Evolutionary conservation across 345 rosid species (phyloP).

Genomic region (Populus simonii): DNA sequence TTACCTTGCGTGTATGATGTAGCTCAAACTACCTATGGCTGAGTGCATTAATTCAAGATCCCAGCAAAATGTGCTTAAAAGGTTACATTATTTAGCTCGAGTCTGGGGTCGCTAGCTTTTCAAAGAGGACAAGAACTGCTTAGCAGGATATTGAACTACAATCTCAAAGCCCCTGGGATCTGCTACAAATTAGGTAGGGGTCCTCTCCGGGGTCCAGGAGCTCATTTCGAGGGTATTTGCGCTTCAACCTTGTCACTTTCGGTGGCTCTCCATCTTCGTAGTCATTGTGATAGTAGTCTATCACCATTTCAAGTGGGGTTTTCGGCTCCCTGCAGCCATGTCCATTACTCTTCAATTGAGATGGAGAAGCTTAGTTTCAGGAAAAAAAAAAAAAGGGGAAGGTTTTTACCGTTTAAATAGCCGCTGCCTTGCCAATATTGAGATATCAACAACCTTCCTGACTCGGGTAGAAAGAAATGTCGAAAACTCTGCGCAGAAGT

Average conservation of each 20-base stretch:
- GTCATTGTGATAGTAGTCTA: conserved; percentile 21
- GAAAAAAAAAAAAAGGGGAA: background rate
- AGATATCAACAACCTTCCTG: conserved; percentile 11
- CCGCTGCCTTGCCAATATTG: conserved; percentile 27
- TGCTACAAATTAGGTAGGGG: conserved; percentile 18
- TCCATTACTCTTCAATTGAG: background rate
- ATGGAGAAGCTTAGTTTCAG: too few species aligned
- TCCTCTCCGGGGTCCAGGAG: conserved; percentile 24
- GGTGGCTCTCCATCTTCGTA: conserved; percentile 37
- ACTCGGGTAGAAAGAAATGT: conserved; percentile 1
- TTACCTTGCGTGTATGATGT: background rate
- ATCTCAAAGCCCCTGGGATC: conserved; percentile 32
- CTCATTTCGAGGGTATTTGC: conserved; percentile 23
- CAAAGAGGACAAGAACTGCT: conserved; percentile 17
- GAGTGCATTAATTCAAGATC: background rate
- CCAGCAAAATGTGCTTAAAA: background rate
- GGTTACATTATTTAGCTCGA: conserved; percentile 30
- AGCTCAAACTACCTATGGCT: background rate
- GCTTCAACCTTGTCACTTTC: conserved; percentile 28
- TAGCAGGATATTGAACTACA: conserved; percentile 25
- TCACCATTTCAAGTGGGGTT: conserved; percentile 37
- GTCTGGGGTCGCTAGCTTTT: conserved; percentile 22
- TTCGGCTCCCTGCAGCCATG: conserved; percentile 17
- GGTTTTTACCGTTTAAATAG: background rate
- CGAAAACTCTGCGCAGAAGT: conserved; percentile 14